Conservation (phyloP, 495 filamentous ascomycete species). For the Aspergillus nidulans region DNA sequence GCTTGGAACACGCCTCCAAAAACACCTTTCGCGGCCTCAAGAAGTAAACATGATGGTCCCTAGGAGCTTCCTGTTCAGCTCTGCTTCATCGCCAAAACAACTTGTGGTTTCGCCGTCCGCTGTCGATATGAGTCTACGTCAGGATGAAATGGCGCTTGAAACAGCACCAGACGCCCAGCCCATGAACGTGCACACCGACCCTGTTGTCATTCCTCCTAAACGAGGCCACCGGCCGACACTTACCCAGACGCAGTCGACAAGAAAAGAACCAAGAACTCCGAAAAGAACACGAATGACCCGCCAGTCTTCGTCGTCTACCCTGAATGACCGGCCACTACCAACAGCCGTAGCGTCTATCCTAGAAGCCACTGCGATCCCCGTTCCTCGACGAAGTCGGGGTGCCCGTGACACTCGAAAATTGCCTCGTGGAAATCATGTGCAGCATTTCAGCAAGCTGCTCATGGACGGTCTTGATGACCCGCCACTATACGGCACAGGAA, state of each 20-base stretch:
- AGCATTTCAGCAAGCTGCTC: slow-evolving; percentile 43
- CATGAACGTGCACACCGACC: slow-evolving; percentile 25
- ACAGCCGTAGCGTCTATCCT: slow-evolving; percentile 39
- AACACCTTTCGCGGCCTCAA: slow-evolving; percentile 5
- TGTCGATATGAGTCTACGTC: background rate
- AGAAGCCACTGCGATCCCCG: slow-evolving; percentile 42
- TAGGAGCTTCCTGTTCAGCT: slow-evolving; percentile 39
- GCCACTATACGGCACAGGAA: slow-evolving; percentile 25
- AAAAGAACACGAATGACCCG: slow-evolving; percentile 22
- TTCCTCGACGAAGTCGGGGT: slow-evolving; percentile 32
- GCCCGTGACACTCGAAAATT: slow-evolving; percentile 32
- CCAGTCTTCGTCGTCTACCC: slow-evolving; percentile 31
- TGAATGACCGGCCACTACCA: slow-evolving; percentile 30
- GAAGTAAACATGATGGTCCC: slow-evolving; percentile 43
- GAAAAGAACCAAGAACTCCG: slow-evolving; percentile 13
- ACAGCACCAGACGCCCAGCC: slow-evolving; percentile 9
- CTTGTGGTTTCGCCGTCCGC: slow-evolving; percentile 1
- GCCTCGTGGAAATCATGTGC: slow-evolving; percentile 40
- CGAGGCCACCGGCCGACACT: slow-evolving; percentile 24
- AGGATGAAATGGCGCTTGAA: slow-evolving; percentile 16
- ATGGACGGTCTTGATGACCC: slow-evolving; percentile 39
- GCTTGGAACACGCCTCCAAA: slow-evolving; percentile 22
- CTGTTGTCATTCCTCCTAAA: slow-evolving; percentile 43
- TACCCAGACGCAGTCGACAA: slow-evolving; percentile 16
- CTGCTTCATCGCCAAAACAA: slow-evolving; percentile 23